Evolutionary conservation across 345 rosid species (phyloP).

Genomic region (Chamaenerion angustifolium): DNA sequence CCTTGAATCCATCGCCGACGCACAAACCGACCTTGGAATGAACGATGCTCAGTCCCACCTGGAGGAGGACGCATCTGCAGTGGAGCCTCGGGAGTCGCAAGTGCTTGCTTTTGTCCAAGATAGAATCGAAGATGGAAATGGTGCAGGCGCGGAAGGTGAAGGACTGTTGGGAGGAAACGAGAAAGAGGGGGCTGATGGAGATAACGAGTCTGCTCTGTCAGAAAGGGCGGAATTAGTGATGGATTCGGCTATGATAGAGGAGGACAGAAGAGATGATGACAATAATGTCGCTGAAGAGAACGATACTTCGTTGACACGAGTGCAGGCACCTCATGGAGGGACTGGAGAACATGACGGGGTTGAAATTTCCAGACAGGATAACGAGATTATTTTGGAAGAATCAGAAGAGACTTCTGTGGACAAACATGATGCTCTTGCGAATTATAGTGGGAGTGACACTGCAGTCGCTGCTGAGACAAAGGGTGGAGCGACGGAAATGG

Average conservation of each 20-base stretch:
- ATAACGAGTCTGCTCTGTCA: neutral
- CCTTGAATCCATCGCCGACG: neutral
- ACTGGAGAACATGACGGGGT: slow-evolving; percentile 6
- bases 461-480: neutral
- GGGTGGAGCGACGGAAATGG: neutral
- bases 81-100: neutral
- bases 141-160: slow-evolving; percentile 3
- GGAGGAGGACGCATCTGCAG: neutral
- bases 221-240: neutral
- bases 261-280: neutral
- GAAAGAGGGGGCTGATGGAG: neutral
- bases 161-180: neutral
- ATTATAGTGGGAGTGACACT: neutral
- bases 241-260: neutral
- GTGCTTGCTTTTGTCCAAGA: neutral
- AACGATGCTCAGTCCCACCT: slow-evolving; percentile 10
- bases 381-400: neutral
- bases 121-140: neutral
- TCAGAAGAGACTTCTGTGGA: neutral
- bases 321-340: neutral
- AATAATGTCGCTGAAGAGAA: neutral
- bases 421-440: neutral
- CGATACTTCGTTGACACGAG: slow-evolving; percentile 2
- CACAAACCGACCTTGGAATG: slow-evolving; percentile 1
- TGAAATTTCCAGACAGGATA: slow-evolving; percentile 4